Evolutionary conservation across 2,329 filamentous ascomycete species (phyloP), one percentile per base, ranked within the genome.

Genomic region (Microsporum canis): DNA sequence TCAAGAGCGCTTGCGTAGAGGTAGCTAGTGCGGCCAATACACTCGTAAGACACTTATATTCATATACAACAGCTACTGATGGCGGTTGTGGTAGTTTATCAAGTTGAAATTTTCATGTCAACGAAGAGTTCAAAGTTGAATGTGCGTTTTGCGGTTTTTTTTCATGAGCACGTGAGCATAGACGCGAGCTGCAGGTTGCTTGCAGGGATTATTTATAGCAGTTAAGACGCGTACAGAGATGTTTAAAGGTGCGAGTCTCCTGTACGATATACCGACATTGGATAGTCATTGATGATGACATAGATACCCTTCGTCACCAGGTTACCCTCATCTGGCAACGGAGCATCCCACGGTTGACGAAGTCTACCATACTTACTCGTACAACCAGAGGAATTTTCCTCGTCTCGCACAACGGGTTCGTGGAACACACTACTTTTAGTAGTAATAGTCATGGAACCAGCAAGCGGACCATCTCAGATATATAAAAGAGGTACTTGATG

Each of bases 361-460:
- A 76, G 68, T 81, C 63, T 74, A 90, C 68, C 89, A 87, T 71
- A 78, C 82, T 72, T 95, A 95, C 79, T 85, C 69, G 83, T 87
- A 27, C 78, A 78, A 27, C 80, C 78, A 71, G 78, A 80, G 7
- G 77, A 79, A 6, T 92, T 92, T 75, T 77, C 58, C 79, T 91
- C 64, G 81, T 88, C 64, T 77, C 74, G 7, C 72, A 82, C 61
- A 79, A 82, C 62, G 86, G 84, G 14, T 94, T 95, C 72, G 84
- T 94, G 62, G 90, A 95, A 79, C 83, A 87, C 76, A 89, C 90
- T 55, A 77, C 84, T 70, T 95, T 94, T 72, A 85, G 88, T 45
- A 84, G 83, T 62, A 92, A 95, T 76, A 78, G 84, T 68, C 95
- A 95, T 75, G 89, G 89, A 62, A 94, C 89, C 3, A 88, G 84